A percentile compares a stretch with the other conserved stretches of the same genome.
phyloP scores from a whole-genome alignment of 148 eudicot genomes.

The Tetragonia tetragonoides region DNA sequence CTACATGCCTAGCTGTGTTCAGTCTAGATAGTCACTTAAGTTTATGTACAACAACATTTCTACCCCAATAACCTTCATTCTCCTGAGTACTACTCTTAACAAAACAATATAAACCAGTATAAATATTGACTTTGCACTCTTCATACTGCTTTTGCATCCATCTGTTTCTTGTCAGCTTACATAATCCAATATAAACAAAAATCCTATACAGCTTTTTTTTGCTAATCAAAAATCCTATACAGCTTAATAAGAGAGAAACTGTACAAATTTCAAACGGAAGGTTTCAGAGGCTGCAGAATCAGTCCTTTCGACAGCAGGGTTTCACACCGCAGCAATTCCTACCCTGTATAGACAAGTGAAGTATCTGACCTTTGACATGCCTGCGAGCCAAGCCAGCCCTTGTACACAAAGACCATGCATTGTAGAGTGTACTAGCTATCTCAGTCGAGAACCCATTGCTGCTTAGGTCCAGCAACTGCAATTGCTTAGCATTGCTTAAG shows the following conservation, averaged over 20 bases:
- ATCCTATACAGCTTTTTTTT: not conserved
- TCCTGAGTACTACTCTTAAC: too few species aligned
- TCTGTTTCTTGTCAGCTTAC: not conserved
- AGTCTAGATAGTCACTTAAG: not conserved
- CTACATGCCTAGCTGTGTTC: not conserved
- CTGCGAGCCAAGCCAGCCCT: conserved; percentile 42
- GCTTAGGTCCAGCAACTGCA: conserved; percentile 75
- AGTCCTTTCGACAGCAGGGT: conserved; percentile 73
- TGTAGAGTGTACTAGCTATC: conserved; percentile 45
- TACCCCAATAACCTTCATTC: too few species aligned
- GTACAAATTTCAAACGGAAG: not conserved
- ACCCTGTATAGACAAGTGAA: conserved; percentile 64
- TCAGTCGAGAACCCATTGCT: conserved; percentile 55
- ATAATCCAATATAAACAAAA: not conserved
- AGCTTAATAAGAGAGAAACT: not conserved
- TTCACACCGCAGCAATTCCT: conserved; percentile 57
- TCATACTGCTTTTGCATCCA: not conserved
- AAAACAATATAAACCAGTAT: not conserved
- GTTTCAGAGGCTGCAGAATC: conserved; percentile 10
- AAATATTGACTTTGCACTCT: not conserved
- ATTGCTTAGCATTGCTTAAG: conserved; percentile 49
- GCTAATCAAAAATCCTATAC: not conserved
- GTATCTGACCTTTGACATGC: conserved; percentile 43
- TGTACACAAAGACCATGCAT: conserved; percentile 54
- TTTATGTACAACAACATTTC: not conserved